Conservation (phyloP, 805 yeast genomes). For the Hanseniaspora nectarophila region DNA sequence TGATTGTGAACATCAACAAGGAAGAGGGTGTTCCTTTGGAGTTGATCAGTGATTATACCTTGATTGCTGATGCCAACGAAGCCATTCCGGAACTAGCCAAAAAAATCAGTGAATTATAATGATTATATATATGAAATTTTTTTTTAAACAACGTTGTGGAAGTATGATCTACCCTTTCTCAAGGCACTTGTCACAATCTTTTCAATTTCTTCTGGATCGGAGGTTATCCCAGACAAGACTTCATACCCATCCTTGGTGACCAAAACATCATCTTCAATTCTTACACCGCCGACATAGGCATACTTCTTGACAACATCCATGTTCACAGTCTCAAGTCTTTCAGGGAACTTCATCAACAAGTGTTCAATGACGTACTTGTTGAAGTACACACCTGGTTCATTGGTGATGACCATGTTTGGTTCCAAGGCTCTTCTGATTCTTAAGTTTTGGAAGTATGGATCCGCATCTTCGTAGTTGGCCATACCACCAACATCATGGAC, state of each 20-base stretch:
- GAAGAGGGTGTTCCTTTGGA: conserved; percentile 91
- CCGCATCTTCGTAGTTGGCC: conserved; percentile 73
- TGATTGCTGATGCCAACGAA: conserved; percentile 79
- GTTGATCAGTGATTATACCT: conserved; percentile 77
- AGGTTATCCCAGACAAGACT: conserved; percentile 69
- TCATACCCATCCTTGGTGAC: conserved; percentile 69
- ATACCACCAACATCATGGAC: conserved; percentile 92
- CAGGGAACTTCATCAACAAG: conserved; percentile 36
- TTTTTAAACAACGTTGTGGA: conserved; percentile 42
- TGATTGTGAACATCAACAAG: conserved; percentile 86
- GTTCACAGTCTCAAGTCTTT: conserved; percentile 48
- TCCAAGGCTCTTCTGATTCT: conserved; percentile 65
- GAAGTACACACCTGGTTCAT: conserved; percentile 92
- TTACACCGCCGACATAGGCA: conserved; percentile 88
- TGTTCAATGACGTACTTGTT: conserved; percentile 68
- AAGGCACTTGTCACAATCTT: conserved; percentile 63
- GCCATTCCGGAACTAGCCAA: conserved; percentile 82
- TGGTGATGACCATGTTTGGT: conserved; percentile 76
- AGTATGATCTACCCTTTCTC: conserved; percentile 46
- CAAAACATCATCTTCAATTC: conserved; percentile 87
- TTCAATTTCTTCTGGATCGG: conserved; percentile 73
- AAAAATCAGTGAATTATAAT: conserved; percentile 36
- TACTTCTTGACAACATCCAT: conserved; percentile 58
- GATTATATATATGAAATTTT: too few species aligned
- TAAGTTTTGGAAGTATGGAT: conserved; percentile 62